phyloP scores from a whole-genome alignment of 139 green algal species.

The Nannochloris sp. region DNA sequence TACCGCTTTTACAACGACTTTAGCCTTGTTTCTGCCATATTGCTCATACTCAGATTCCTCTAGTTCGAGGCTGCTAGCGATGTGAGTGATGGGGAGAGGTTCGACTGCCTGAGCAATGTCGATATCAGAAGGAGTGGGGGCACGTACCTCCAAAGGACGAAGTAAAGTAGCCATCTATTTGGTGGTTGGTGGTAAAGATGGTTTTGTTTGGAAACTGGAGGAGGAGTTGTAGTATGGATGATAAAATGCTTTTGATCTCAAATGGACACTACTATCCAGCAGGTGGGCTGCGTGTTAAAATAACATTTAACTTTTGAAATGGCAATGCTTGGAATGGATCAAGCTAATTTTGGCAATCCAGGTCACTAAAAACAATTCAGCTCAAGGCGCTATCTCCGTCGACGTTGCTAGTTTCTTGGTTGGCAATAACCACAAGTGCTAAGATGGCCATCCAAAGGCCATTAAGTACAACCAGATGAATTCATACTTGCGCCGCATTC shows the following conservation, averaged over 20 bases:
- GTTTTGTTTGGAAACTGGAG: neutral
- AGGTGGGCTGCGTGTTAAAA: neutral
- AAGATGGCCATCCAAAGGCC: neutral
- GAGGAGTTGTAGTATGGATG: neutral
- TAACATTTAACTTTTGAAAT: neutral
- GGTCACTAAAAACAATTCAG: no score
- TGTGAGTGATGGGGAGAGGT: conserved; percentile 62
- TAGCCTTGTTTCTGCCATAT: conserved; percentile 85
- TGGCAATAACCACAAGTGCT: neutral
- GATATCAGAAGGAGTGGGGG: conserved; percentile 81
- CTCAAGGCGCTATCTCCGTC: no score
- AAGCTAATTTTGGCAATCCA: no score
- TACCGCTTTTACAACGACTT: conserved; percentile 59
- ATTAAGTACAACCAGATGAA: neutral
- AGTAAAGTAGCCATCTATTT: neutral
- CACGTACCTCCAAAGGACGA: neutral
- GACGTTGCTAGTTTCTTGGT: no score
- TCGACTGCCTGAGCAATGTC: conserved; percentile 79
- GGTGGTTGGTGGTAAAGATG: neutral
- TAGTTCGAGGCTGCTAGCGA: conserved; percentile 72
- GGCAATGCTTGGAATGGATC: no score
- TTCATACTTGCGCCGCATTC: neutral
- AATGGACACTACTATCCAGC: neutral
- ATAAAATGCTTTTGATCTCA: neutral
- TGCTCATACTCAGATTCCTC: conserved; percentile 65